Evolutionary conservation across 2,329 filamentous ascomycete genomes (phyloP).

Genomic region (Penicillium glabrum): DNA sequence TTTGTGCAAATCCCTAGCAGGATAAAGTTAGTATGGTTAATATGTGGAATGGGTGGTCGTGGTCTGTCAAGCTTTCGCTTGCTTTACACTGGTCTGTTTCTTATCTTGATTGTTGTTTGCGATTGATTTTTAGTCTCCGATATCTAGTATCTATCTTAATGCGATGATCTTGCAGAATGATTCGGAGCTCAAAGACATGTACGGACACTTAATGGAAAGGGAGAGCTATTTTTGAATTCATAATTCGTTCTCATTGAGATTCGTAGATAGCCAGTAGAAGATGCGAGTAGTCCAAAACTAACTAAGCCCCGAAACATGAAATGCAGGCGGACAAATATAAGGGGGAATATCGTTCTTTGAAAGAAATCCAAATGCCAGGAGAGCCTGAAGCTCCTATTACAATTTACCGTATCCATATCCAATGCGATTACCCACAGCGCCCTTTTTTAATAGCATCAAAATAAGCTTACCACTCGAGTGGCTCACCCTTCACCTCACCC

Average conservation of each 20-base stretch:
- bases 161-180: constrained; percentile 1
- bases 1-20: neutral
- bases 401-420: constrained; percentile 5
- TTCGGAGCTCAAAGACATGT: neutral
- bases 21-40: neutral
- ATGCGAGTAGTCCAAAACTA: constrained; percentile 12
- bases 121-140: neutral
- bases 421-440: constrained; percentile 11
- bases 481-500: constrained; percentile 79
- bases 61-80: neutral
- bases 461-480: constrained; percentile 74
- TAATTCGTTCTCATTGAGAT: constrained; percentile 26
- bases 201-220: neutral
- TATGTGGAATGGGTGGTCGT: neutral
- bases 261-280: constrained; percentile 16
- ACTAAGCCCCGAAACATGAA: constrained; percentile 11
- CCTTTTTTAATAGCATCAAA: constrained; percentile 4
- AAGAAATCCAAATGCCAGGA: constrained; percentile 11
- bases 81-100: neutral
- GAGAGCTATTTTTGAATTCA: constrained; percentile 8
- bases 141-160: constrained; percentile 5
- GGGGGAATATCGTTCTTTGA: constrained; percentile 23
- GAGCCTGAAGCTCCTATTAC: constrained; percentile 6
- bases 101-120: neutral
- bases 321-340: constrained; percentile 8